Evolutionary conservation across 208 protist species (phyloP).

Genomic region (Trichomonas vaginalis): DNA sequence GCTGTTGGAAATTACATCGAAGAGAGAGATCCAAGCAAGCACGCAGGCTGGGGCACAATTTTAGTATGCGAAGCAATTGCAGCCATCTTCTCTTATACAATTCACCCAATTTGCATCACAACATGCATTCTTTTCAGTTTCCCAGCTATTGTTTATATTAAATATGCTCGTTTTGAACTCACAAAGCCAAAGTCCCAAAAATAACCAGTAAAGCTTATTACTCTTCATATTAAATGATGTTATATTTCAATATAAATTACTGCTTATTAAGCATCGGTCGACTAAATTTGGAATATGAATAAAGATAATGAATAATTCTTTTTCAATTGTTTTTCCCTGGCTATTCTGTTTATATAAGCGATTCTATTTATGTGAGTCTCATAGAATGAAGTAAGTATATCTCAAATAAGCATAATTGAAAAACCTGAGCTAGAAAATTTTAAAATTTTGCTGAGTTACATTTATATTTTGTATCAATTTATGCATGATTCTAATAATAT

Average conservation of each 20-base stretch:
- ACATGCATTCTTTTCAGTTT: conserved; percentile 3
- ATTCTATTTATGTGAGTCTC: too few relatives aligned
- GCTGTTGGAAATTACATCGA: background rate
- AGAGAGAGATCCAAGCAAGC: background rate
- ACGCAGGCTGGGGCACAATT: background rate
- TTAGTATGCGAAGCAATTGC: background rate
- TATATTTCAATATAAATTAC: too few relatives aligned
- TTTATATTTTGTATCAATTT: background rate
- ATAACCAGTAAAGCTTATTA: too few relatives aligned
- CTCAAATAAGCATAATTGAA: background rate
- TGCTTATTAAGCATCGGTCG: too few relatives aligned
- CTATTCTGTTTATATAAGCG: too few relatives aligned
- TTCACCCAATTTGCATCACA: conserved; percentile 15
- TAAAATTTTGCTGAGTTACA: background rate
- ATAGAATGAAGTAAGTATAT: too few relatives aligned
- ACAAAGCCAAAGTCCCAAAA: too few relatives aligned
- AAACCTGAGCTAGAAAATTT: background rate
- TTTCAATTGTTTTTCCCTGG: too few relatives aligned
- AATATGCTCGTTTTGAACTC: background rate
- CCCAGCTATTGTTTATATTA: background rate
- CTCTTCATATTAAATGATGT: too few relatives aligned
- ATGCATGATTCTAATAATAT: background rate
- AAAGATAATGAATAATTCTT: too few relatives aligned
- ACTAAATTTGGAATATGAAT: too few relatives aligned
- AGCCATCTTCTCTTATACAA: background rate